Base-by-base conservation (phyloP, 192 early-diverging fungal species). In the Funneliformis geosporum region DNA sequence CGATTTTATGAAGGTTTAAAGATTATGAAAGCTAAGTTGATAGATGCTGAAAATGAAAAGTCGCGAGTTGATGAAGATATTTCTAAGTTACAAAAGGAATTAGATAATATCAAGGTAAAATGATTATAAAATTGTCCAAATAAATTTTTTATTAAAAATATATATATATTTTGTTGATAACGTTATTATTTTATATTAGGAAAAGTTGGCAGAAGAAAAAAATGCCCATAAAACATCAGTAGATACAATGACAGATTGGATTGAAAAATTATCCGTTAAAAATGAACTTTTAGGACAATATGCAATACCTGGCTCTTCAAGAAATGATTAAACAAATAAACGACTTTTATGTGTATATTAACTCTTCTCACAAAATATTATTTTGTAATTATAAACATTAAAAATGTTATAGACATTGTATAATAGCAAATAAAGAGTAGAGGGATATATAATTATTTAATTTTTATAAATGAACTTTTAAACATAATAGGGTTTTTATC, bases 1-100 rank as follows among this genome's bases (percentile, higher is more conserved):
- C 21, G 76, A 27, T 50, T 78, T 23, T 46, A 39, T 47, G 33
- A 78, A 68, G 62, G 65, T 50, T 38, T 67, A 27, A 43, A 78
- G 67, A 25, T 68, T 8, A 59, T 78, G 62, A 23, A 67, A 78
- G 62, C 12, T 9, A 78, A 68, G 38, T 55, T 78, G 6, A 11
- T 39, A 27, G 23, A 23, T 33, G 62, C 76, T 9, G 59, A 75
- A n/a, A 60, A 4, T n/a, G 50, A 33, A 23, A 75, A 75, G 60
- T 21, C 10, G 33, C 28, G 28, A 38, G 21, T n/a, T 11, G 55
- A 66, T 50, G 21, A 77, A 77, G 75, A 77, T 33, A 77, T 39
- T 40, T 2, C 1, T n/a, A 65, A 38, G 21, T 27, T 78, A n/a
- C 61, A 78, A 78, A 27, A 25, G 10, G 76, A 78, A 66, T 40